Evolutionary conservation across 2,329 filamentous ascomycete genomes (phyloP).

Genomic region (Fusarium secorum): DNA sequence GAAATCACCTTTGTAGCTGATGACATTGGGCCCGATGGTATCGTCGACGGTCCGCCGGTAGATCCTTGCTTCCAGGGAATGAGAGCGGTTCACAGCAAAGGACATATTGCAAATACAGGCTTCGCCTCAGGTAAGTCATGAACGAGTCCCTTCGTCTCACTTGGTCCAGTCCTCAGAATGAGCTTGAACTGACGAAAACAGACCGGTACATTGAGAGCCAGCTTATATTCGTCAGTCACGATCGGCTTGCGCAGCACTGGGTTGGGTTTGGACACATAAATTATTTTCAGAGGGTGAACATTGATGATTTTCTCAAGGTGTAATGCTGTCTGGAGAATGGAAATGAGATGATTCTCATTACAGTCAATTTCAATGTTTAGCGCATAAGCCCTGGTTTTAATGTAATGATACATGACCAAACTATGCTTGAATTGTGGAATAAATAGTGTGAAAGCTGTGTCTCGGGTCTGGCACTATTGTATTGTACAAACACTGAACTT

Average conservation of each 20-base stretch:
- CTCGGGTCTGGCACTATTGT: too few species aligned
- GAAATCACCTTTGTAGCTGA: conserved; percentile 83
- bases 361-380: rapidly evolving
- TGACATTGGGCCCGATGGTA: conserved; percentile 74
- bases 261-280: conserved; percentile 67
- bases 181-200: conserved; percentile 44
- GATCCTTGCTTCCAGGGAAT: conserved; percentile 77
- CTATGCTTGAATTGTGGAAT: neutral
- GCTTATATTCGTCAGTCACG: conserved; percentile 79
- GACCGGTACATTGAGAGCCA: conserved; percentile 79
- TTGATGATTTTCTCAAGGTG: conserved; percentile 58
- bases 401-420: neutral
- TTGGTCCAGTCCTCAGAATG: rapidly evolving
- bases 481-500: too few species aligned
- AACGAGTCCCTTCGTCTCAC: rapidly evolving
- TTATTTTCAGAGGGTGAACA: conserved; percentile 67
- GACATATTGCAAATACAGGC: conserved; percentile 78
- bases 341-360: neutral
- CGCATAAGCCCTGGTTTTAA: neutral
- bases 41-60: conserved; percentile 65
- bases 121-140: conserved; percentile 70
- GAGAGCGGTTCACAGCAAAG: conserved; percentile 74
- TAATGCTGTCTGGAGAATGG: neutral
- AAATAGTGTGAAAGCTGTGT: too few species aligned
- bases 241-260: conserved; percentile 86